A percentile compares a stretch with the other conserved stretches of the same genome.
phyloP scores from a whole-genome alignment of 345 rosid genomes.

The Rhodamnia rubescens region DNA sequence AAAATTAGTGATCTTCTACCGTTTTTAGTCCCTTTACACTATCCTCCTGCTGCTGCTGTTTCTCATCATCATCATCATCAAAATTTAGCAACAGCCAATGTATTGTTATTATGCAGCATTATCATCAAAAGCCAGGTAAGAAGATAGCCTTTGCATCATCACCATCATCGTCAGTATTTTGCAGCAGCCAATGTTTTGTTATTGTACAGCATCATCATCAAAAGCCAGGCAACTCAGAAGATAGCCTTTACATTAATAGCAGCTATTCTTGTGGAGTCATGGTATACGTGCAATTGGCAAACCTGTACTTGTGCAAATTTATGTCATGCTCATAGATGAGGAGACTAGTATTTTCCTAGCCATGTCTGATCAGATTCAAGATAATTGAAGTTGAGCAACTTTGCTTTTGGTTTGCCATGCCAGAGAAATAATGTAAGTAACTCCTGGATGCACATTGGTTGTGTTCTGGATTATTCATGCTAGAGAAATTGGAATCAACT shows the following conservation, averaged over 20 bases:
- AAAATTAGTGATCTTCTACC: background rate
- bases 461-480: background rate
- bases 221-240: background rate
- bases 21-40: background rate
- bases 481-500: background rate
- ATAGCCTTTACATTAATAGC: background rate
- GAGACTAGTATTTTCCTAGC: background rate
- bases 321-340: background rate
- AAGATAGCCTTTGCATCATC: background rate
- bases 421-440: background rate
- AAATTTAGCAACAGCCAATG: background rate
- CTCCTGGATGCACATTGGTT: background rate
- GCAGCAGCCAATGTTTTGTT: background rate
- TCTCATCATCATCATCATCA: background rate
- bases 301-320: background rate
- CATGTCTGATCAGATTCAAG: background rate
- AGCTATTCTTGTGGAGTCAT: background rate
- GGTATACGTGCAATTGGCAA: background rate
- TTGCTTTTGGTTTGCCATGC: background rate
- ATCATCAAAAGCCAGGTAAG: background rate
- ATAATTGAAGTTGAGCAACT: background rate
- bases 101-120: background rate
- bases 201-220: background rate
- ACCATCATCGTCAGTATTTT: background rate
- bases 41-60: background rate